phyloP scores from a whole-genome alignment of 2,329 filamentous ascomycete genomes.

The Verticillium zaregamsianum region DNA sequence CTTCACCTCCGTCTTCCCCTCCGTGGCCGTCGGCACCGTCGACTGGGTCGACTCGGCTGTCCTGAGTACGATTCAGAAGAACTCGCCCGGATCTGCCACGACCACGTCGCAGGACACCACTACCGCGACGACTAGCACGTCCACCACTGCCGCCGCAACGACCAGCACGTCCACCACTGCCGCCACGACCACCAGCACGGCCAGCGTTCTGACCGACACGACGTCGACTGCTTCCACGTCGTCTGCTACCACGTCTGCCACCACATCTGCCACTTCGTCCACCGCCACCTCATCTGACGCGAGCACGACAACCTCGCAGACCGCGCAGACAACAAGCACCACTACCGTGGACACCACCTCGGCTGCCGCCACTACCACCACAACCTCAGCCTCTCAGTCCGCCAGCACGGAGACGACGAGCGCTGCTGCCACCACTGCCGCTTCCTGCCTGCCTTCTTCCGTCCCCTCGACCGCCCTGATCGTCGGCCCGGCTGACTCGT shows the following conservation, averaged over 20 bases:
- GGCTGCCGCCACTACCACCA: background rate
- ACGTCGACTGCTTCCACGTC: background rate
- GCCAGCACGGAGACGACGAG: too few relatives aligned
- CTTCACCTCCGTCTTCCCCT: slow-evolving; percentile 27
- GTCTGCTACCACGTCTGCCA: background rate
- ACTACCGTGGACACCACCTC: background rate
- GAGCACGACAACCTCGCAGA: background rate
- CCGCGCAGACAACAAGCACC: background rate
- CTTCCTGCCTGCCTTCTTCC: slow-evolving; percentile 5
- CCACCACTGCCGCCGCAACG: background rate
- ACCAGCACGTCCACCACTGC: background rate
- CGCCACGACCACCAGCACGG: background rate
- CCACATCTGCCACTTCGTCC: background rate
- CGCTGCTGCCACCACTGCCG: background rate
- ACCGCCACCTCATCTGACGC: background rate
- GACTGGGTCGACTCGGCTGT: slow-evolving; percentile 32
- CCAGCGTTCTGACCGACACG: background rate
- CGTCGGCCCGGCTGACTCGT: slow-evolving; percentile 10
- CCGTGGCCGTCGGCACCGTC: slow-evolving; percentile 24
- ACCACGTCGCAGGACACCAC: background rate
- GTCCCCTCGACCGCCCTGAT: slow-evolving; percentile 10
- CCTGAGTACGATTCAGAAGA: slow-evolving; percentile 9
- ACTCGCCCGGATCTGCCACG: background rate
- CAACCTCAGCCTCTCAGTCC: too few relatives aligned
- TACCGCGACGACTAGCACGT: background rate